Conservation (phyloP, 257 asterid genomes). For the Solanum megistacrolobum region DNA sequence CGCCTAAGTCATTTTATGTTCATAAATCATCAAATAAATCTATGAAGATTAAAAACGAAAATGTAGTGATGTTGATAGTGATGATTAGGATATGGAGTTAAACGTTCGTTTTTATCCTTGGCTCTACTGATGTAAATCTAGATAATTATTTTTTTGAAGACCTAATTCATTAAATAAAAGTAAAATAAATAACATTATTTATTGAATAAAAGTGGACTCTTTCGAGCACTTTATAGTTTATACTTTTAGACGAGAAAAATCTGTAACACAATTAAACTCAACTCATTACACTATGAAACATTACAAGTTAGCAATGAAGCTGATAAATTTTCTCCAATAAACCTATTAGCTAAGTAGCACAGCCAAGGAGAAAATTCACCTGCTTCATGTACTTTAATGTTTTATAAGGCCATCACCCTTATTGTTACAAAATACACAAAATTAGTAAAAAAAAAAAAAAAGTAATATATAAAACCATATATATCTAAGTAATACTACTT, state of each 20-base stretch:
- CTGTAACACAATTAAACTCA: not conserved
- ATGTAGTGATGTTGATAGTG: not conserved
- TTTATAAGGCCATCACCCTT: conserved; percentile 7
- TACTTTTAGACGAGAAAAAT: not conserved
- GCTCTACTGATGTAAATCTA: not conserved
- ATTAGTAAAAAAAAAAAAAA: not conserved
- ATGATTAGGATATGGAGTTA: not conserved
- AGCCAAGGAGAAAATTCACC: conserved; percentile 41
- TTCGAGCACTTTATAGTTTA: not conserved
- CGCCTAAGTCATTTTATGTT: not conserved
- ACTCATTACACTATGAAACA: not conserved
- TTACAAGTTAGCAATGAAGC: conserved; percentile 30
- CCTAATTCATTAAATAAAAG: not conserved
- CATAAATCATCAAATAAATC: not conserved
- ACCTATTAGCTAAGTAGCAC: not conserved
- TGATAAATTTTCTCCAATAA: conserved; percentile 41
- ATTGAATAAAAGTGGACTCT: not conserved
- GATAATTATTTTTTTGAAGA: not conserved
- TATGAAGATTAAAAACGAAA: not conserved
- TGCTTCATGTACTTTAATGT: conserved; percentile 38
- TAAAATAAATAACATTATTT: not conserved
- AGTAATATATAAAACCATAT: not conserved
- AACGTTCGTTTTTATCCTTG: not conserved
- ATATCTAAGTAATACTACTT: conserved; percentile 7
- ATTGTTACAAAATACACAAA: conserved; percentile 6